phyloP scores from a whole-genome alignment of 305 asterid genomes.

The Rubia tinctorum region DNA sequence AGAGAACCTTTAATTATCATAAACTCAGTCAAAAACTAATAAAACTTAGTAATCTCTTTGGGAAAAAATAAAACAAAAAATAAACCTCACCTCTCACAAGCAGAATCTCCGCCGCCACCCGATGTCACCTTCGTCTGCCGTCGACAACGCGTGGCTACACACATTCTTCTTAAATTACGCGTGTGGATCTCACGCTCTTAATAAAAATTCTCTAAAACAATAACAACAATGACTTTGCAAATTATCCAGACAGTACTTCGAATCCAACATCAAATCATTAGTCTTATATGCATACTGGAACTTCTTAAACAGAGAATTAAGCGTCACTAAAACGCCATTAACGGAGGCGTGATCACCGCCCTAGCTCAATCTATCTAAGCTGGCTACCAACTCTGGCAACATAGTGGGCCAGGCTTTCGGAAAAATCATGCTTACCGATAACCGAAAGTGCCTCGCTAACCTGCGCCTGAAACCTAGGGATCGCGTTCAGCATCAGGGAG shows the following conservation, averaged over 20 bases:
- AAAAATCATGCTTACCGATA: slow-evolving; percentile 84
- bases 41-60: too few species aligned
- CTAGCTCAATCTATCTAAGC: slow-evolving; percentile 51
- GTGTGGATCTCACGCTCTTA: too few species aligned
- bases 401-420: slow-evolving; percentile 69
- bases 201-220: slow-evolving; percentile 64
- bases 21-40: too few species aligned
- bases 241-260: slow-evolving; percentile 78
- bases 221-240: slow-evolving; percentile 71
- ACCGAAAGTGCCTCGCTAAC: slow-evolving; percentile 75
- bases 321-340: slow-evolving; percentile 71
- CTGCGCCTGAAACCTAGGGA: slow-evolving; percentile 74
- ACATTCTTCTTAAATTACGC: too few species aligned
- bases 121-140: too few species aligned
- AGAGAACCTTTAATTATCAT: too few species aligned
- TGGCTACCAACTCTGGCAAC: slow-evolving; percentile 71
- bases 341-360: slow-evolving; percentile 70
- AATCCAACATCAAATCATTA: slow-evolving; percentile 63
- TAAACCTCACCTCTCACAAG: too few species aligned
- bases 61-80: too few species aligned
- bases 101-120: too few species aligned
- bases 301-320: slow-evolving; percentile 72
- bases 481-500: slow-evolving; percentile 55
- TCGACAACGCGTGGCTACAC: too few species aligned
- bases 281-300: slow-evolving; percentile 65